Conservation (phyloP, 1,284 basidiomycete species). For the Tylopilus sp. region DNA sequence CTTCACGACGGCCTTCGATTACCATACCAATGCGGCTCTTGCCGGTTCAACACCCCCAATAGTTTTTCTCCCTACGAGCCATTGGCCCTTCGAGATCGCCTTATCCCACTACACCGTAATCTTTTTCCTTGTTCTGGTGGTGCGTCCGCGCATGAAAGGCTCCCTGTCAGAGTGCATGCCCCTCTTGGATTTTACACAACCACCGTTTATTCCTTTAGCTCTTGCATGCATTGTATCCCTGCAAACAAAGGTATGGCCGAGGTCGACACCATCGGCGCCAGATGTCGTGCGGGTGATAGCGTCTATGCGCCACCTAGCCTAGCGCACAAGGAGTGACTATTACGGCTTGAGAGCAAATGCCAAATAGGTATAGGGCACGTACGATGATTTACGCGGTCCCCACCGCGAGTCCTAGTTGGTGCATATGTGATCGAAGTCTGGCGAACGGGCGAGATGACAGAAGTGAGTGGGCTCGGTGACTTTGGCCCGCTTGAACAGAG, state of each 20-base stretch:
- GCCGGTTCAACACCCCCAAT: neutral
- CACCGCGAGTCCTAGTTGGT: conserved; percentile 30
- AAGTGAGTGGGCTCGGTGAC: conserved; percentile 50
- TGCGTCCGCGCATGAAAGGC: no score
- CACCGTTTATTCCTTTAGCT: conserved; percentile 72
- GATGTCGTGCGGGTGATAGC: conserved; percentile 56
- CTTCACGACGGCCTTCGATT: no score
- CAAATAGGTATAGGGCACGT: conserved; percentile 40
- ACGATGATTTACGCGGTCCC: conserved; percentile 59
- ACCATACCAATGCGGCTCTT: neutral
- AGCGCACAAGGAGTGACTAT: neutral
- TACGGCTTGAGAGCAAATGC: neutral
- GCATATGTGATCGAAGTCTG: conserved; percentile 47
- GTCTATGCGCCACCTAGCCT: conserved; percentile 65
- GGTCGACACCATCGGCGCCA: conserved; percentile 47
- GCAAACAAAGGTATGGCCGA: conserved; percentile 69
- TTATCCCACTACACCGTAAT: no score
- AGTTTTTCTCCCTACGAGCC: conserved; percentile 5
- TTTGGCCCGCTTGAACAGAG: conserved; percentile 14
- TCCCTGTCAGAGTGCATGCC: conserved; percentile 77
- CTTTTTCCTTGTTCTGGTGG: no score
- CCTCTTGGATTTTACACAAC: conserved; percentile 89
- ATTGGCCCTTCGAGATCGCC: neutral
- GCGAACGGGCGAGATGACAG: conserved; percentile 68
- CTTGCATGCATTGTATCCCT: conserved; percentile 86